Base-by-base conservation (phyloP, 2,329 filamentous ascomycete genomes). In the Exophiala alcalophila region DNA sequence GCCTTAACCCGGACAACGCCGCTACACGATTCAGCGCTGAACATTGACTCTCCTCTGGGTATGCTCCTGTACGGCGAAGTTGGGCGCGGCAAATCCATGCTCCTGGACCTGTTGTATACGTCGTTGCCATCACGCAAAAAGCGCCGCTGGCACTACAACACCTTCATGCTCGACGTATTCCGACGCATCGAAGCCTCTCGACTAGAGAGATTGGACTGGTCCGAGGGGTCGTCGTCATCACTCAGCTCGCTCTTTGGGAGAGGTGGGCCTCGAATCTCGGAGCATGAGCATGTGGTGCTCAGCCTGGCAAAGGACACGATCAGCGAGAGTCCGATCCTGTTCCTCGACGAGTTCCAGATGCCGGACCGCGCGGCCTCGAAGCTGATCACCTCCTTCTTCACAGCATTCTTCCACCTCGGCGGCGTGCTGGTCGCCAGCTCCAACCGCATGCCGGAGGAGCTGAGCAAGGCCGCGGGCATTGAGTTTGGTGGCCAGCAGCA, bases 261-360 rank as follows among this genome's bases (percentile, higher is more conserved):
- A n/a, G 28, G 27, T 43, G 26, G 35, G 9, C 8, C 6, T n/a
- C 20, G 55, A 41, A 18, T 47, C 7, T 40, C 55, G 5, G 59
- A 66, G 5, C 70, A 75, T 28, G 78, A 88, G 44, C 80, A 88
- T 61, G 85, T 84, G 0, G 62, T 91, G 16, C 65, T 91, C 1
- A 82, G 80, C 74, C 71, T 91, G 57, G 85, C 86, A 21, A 80
- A 82, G 56, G 84, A 90, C 45, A 77, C 90, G 59, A 78, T 89
- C 9, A 77, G 86, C 41, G 81, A 77, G 9, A 84, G 80, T 8
- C 85, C 86, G 0, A 84, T 91, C 23, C 63, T 91, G 10, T 92
- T 92, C 56, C 65, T 91, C 2, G 86, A 91, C 54, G 86, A 92
- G 60, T 91, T 92, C 50, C 86, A 92, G 59, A 73, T 92, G 25